Evolutionary conservation across 140 eudicot genomes (phyloP).

Genomic region (Flaveria floridana): DNA sequence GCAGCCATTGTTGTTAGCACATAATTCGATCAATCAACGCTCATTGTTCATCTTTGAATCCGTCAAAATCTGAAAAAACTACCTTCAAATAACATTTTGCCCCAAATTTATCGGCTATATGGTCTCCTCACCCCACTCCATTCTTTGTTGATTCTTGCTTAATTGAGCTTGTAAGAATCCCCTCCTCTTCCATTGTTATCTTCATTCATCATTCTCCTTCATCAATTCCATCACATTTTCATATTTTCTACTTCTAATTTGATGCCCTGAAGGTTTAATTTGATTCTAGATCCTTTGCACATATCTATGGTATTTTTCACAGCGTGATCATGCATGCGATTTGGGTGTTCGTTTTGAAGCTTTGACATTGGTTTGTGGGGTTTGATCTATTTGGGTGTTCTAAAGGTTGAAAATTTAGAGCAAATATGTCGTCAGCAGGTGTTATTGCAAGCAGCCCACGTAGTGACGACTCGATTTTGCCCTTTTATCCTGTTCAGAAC

Average conservation of each 20-base stretch:
- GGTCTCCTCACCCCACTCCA: constrained; percentile 24
- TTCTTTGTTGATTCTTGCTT: constrained; percentile 37
- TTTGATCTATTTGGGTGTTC: constrained; percentile 20
- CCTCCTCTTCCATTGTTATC: constrained; percentile 32
- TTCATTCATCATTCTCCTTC: constrained; percentile 4
- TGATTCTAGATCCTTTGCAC: constrained; percentile 15
- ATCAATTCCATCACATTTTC: background rate
- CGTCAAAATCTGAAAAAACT: constrained; percentile 13
- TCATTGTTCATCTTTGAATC: constrained; percentile 32
- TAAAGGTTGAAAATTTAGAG: constrained; percentile 4
- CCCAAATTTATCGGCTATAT: constrained; percentile 33
- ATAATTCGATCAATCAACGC: constrained; percentile 28
- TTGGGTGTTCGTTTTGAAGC: constrained; percentile 7
- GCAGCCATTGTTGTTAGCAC: constrained; percentile 18
- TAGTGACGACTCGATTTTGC: constrained; percentile 42
- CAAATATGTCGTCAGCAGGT: constrained; percentile 72
- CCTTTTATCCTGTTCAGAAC: constrained; percentile 30
- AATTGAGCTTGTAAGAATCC: constrained; percentile 37
- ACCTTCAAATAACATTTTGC: constrained; percentile 21
- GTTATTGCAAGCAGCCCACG: constrained; percentile 54
- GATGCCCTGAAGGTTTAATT: constrained; percentile 22
- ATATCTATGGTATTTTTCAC: constrained; percentile 18
- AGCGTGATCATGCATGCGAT: constrained; percentile 23
- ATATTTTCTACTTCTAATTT: constrained; percentile 12
- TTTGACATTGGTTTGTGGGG: background rate